Evolutionary conservation across 1,284 basidiomycete genomes (phyloP).

Genomic region (Ganoderma resinaceum): DNA sequence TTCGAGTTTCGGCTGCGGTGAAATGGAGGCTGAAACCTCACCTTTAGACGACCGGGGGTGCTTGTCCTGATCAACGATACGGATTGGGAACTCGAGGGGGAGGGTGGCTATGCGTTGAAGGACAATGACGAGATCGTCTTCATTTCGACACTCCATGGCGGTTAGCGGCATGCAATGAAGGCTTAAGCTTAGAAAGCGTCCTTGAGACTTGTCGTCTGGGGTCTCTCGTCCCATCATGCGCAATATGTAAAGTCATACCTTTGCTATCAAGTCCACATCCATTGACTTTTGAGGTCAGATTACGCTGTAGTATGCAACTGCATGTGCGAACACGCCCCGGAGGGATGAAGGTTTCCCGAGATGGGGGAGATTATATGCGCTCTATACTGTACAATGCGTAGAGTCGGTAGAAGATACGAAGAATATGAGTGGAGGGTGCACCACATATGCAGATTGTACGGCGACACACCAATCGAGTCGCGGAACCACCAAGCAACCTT

Average conservation of each 20-base stretch:
- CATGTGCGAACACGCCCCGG: too few relatives aligned
- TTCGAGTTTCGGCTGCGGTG: neutral
- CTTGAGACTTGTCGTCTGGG: neutral
- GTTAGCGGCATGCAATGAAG: slow-evolving; percentile 41
- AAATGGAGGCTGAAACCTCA: too few relatives aligned
- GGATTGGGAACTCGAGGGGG: slow-evolving; percentile 98
- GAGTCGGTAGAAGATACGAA: neutral
- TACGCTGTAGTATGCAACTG: neutral
- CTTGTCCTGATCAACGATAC: slow-evolving; percentile 96
- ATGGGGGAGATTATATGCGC: neutral
- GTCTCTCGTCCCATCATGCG: neutral
- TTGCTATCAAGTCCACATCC: neutral
- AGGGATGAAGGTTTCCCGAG: neutral
- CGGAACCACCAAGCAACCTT: neutral
- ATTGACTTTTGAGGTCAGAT: neutral
- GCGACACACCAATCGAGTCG: slow-evolving; percentile 5
- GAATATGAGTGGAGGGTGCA: slow-evolving; percentile 13
- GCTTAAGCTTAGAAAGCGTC: too few relatives aligned
- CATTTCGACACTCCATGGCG: slow-evolving; percentile 96
- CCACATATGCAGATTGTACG: slow-evolving; percentile 2
- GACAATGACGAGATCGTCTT: slow-evolving; percentile 92
- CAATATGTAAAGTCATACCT: neutral
- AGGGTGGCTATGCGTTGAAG: slow-evolving; percentile 86
- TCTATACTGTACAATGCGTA: slow-evolving; percentile 2
- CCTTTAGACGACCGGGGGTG: slow-evolving; percentile 90